Evolutionary conservation across 257 asterid genomes (phyloP), one percentile per base, ranked within the genome.

Genomic region (Rubia yunnanensis): DNA sequence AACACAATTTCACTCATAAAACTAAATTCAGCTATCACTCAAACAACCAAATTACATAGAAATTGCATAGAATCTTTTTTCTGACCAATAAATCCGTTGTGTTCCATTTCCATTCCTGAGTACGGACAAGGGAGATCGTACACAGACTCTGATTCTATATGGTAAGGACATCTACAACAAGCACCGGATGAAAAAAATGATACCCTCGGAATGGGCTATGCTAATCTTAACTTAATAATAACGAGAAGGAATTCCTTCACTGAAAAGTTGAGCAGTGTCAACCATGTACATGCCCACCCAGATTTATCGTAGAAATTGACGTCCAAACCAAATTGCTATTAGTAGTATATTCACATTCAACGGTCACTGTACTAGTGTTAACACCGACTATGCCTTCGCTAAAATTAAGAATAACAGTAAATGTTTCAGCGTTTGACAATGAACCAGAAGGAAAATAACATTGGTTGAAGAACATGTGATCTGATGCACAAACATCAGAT

Each of bases 381-480:
- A n/a, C n/a, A n/a, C n/a, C n/a, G n/a, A 76, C 70, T 75, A 92
- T 90, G 22, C 75, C 83, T 73, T 92, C 88, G n/a, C 72, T 86
- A 78, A 89, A 92, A 79, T 78, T 82, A 71, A 92, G 78, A 68
- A 89, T 61, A 22, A 92, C 73, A 4, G 97, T 97, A 80, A 85
- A 78, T 23, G n/a, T 72, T 75, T 79, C 72, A 58, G 74, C 62
- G 73, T 70, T 71, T 31, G 84, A 80, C 65, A 55, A 79, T 66
- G 63, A 84, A 78, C 63, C 63, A 24, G 88, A 84, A 15, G 69
- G 77, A 26, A 80, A 35, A 54, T 72, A 68, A 60, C 22, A 67
- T 60, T 66, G 64, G 48, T 74, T 69, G 10, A 71, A 56, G 46
- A 61, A 58, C 65, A 73, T 78, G 70, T 74, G 79, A 58, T 13